phyloP scores from a whole-genome alignment of 1,139 yeast genomes.

The Kodamaea anthophila region DNA sequence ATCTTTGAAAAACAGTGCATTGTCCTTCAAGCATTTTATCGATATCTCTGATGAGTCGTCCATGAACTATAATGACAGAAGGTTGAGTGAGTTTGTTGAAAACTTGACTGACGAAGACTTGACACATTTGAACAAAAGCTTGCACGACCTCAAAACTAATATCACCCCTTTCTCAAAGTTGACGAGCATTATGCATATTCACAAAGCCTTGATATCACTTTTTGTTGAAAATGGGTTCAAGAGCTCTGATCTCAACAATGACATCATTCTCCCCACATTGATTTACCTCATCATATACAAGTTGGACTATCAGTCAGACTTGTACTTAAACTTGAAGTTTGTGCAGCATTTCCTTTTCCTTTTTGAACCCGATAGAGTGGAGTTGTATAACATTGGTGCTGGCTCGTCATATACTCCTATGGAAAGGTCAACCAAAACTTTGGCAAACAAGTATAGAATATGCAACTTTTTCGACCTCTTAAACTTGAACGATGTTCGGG shows the following conservation, averaged over 20 bases:
- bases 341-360: constrained; percentile 32
- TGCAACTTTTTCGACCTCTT: constrained; percentile 27
- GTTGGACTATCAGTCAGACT: constrained; percentile 17
- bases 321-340: constrained; percentile 34
- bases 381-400: constrained; percentile 13
- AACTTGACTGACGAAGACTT: constrained; percentile 11
- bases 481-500: constrained; percentile 20
- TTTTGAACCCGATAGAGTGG: constrained; percentile 28
- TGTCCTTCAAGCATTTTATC: constrained; percentile 27
- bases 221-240: constrained; percentile 14
- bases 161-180: constrained; percentile 33
- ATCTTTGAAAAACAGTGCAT: constrained; percentile 18
- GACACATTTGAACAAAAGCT: constrained; percentile 8
- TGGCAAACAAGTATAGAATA: constrained; percentile 11
- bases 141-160: constrained; percentile 14
- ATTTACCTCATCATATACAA: constrained; percentile 31
- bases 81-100: constrained; percentile 16
- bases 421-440: constrained; percentile 13
- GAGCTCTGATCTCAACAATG: constrained; percentile 28
- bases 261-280: constrained; percentile 34
- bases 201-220: constrained; percentile 24
- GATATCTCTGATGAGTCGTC: constrained; percentile 16
- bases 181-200: constrained; percentile 24
- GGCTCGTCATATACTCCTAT: constrained; percentile 17
- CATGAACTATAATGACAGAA: constrained; percentile 5